A percentile compares a stretch with the other conserved stretches of the same genome.
Evolutionary conservation across 805 yeast genomes (phyloP).

Genomic region (Starmerella khaoyaiensis): DNA sequence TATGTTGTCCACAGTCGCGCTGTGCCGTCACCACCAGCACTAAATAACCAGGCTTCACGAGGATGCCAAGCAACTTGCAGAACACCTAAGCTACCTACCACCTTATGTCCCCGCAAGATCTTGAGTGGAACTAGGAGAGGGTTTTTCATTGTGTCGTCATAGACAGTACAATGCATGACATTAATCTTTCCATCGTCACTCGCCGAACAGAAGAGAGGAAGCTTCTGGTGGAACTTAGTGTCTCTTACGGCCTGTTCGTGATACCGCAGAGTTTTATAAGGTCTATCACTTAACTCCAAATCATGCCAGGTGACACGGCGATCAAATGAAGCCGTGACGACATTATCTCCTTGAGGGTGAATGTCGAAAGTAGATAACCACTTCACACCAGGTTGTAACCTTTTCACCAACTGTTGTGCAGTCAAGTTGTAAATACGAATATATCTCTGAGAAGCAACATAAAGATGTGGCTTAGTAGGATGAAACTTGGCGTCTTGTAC

Average conservation of each 20-base stretch:
- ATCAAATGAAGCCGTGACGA: slow-evolving; percentile 84
- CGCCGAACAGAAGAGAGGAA: slow-evolving; percentile 88
- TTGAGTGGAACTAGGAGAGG: slow-evolving; percentile 93
- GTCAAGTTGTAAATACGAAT: slow-evolving; percentile 82
- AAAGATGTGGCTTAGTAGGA: slow-evolving; percentile 86
- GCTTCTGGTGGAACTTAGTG: slow-evolving; percentile 69
- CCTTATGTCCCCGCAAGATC: slow-evolving; percentile 81
- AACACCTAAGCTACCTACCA: slow-evolving; percentile 71
- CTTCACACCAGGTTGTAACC: slow-evolving; percentile 87
- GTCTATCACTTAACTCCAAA: slow-evolving; percentile 73
- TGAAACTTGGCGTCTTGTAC: slow-evolving; percentile 95
- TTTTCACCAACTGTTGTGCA: slow-evolving; percentile 70
- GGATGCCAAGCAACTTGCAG: slow-evolving; percentile 91
- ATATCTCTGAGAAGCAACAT: slow-evolving; percentile 88
- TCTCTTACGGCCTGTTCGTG: slow-evolving; percentile 90
- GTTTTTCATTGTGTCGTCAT: slow-evolving; percentile 88
- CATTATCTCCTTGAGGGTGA: slow-evolving; percentile 93
- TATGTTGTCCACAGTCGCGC: slow-evolving; percentile 94
- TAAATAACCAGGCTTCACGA: slow-evolving; percentile 92
- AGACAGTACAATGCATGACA: slow-evolving; percentile 92
- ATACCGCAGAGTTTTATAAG: slow-evolving; percentile 89
- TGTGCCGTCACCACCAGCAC: slow-evolving; percentile 93
- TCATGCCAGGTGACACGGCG: slow-evolving; percentile 97
- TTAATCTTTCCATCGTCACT: slow-evolving; percentile 90
- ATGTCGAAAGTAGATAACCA: slow-evolving; percentile 86